A percentile compares a stretch with the other conserved stretches of the same genome.
These are phyloP conservation scores for Naganishia antarctica DNA, from an alignment of 768 basidiomycete genomes.

Conservation along the genomic window DNA sequence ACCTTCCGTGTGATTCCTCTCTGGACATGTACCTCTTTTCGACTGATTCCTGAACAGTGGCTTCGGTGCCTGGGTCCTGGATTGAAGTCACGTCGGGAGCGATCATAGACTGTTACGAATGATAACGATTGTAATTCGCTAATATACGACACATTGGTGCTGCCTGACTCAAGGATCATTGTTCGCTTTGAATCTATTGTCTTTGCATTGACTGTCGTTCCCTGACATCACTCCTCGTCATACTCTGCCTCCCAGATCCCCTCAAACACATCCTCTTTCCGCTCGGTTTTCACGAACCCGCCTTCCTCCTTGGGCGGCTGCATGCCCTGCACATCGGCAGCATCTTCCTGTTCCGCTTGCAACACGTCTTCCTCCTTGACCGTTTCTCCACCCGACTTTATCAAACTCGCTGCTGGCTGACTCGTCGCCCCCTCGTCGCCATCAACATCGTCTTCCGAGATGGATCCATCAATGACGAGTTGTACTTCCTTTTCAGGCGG, in stretches of 20 bases:
- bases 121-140: no score
- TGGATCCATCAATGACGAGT: not conserved
- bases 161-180: no score
- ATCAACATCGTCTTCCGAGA: not conserved
- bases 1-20: no score
- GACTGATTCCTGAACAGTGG: no score
- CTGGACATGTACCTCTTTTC: no score
- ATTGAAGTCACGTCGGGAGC: no score
- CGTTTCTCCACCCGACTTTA: slow-evolving; percentile 22
- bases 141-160: no score
- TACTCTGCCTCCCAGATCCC: slow-evolving; percentile 28
- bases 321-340: slow-evolving; percentile 18
- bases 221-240: slow-evolving; percentile 10
- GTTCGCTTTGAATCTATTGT: no score
- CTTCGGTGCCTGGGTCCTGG: no score
- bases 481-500: slow-evolving; percentile 22
- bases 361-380: not conserved
- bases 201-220: not conserved
- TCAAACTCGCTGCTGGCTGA: not conserved
- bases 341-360: slow-evolving; percentile 21
- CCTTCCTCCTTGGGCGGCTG: not conserved
- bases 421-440: not conserved
- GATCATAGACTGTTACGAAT: no score
- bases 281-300: not conserved
- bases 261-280: slow-evolving; percentile 27